These are phyloP conservation scores for Skeletonema grethae DNA, from an alignment of 108 stramenopile species.

Conservation along the genomic window DNA sequence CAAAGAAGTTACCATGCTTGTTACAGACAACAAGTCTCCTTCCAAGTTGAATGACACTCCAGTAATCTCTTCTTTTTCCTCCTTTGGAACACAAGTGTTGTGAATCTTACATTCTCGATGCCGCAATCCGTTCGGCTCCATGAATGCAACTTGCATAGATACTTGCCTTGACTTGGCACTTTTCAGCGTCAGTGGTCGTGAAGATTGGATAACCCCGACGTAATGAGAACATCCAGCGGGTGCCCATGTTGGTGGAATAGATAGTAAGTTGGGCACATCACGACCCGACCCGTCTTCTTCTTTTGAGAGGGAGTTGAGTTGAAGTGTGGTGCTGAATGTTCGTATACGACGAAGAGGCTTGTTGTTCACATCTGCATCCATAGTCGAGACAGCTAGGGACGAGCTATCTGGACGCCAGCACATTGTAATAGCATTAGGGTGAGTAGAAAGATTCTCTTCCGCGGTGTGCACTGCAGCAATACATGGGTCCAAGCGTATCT, in stretches of 20 bases:
- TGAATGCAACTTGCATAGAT: slow-evolving; percentile 74
- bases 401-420: slow-evolving; percentile 82
- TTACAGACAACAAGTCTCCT: slow-evolving; percentile 77
- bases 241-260: slow-evolving; percentile 69
- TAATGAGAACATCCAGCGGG: slow-evolving; percentile 78
- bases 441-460: neutral
- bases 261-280: slow-evolving; percentile 66
- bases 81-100: slow-evolving; percentile 42
- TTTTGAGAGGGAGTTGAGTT: slow-evolving; percentile 68
- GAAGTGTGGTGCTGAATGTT: slow-evolving; percentile 68
- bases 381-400: slow-evolving; percentile 65
- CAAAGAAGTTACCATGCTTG: slow-evolving; percentile 36
- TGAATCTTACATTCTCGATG: slow-evolving; percentile 80
- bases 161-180: slow-evolving; percentile 56
- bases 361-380: slow-evolving; percentile 57
- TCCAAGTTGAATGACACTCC: slow-evolving; percentile 71
- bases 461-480: slow-evolving; percentile 22
- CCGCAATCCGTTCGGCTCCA: slow-evolving; percentile 88
- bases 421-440: slow-evolving; percentile 55
- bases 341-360: slow-evolving; percentile 61
- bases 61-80: slow-evolving; percentile 48
- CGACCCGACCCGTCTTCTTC: slow-evolving; percentile 85
- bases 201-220: slow-evolving; percentile 68
- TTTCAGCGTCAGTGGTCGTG: slow-evolving; percentile 26
- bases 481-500: slow-evolving; percentile 63